Evolutionary conservation across 2,329 filamentous ascomycete species (phyloP).

Genomic region (Epichloe scottii): DNA sequence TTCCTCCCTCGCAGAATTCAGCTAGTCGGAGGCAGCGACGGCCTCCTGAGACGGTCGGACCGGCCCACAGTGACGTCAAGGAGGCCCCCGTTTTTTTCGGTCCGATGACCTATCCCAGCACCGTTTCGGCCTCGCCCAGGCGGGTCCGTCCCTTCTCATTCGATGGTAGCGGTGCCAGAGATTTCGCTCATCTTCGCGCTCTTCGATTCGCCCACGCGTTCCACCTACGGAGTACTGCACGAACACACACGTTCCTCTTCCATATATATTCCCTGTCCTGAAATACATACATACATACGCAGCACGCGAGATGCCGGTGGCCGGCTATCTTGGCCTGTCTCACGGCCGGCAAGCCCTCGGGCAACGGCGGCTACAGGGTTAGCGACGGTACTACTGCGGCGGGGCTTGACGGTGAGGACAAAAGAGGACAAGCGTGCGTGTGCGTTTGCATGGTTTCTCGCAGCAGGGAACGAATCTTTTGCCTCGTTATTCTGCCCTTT

Average conservation of each 20-base stretch:
- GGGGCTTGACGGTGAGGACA: not conserved
- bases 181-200: too few relatives aligned
- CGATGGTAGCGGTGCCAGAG: too few relatives aligned
- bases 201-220: too few relatives aligned
- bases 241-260: too few relatives aligned
- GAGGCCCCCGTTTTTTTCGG: constrained; percentile 8
- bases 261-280: too few relatives aligned
- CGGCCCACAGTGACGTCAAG: constrained; percentile 21
- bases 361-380: not conserved
- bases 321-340: not conserved
- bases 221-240: too few relatives aligned
- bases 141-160: not conserved
- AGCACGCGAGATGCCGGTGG: not conserved
- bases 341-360: not conserved
- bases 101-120: constrained; percentile 17
- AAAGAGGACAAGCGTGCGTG: not conserved
- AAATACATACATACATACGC: too few relatives aligned
- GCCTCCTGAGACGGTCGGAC: constrained; percentile 3
- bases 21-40: not conserved
- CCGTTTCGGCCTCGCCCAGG: constrained; percentile 14
- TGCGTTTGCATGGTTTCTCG: not conserved
- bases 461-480: not conserved
- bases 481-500: not conserved
- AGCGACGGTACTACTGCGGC: not conserved
- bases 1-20: not conserved